Percentiles rank a stretch among this genome's conserved stretches.
Evolutionary conservation across 495 filamentous ascomycete genomes (phyloP).

Genomic region (Annulohypoxylon maeteangense): DNA sequence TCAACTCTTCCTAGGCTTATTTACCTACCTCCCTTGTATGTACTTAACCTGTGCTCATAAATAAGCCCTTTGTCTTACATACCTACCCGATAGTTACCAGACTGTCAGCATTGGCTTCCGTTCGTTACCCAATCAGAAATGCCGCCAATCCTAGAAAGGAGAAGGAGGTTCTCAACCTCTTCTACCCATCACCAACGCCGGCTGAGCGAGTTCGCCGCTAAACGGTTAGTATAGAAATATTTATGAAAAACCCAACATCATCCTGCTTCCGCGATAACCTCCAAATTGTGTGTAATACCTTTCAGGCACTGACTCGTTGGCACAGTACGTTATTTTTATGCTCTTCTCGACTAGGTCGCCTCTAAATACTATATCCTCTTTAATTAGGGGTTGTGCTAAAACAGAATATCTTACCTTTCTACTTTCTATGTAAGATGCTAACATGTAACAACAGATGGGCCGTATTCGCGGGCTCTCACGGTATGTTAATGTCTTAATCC

Average conservation of each 20-base stretch:
- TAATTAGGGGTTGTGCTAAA: not conserved
- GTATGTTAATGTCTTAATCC: conserved; percentile 45
- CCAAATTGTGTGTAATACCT: not conserved
- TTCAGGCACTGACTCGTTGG: conserved; percentile 7
- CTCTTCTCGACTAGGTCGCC: not conserved
- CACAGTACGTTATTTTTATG: conserved; percentile 20
- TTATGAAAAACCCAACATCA: not conserved
- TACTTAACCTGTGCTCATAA: not conserved
- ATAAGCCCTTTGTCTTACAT: not conserved
- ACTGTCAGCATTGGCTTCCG: conserved; percentile 10
- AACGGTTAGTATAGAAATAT: conserved; percentile 33
- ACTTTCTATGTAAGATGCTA: not conserved
- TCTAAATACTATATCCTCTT: not conserved
- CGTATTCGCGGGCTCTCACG: conserved; percentile 56
- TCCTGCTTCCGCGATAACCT: not conserved
- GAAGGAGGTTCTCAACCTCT: conserved; percentile 37
- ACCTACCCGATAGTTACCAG: conserved; percentile 3
- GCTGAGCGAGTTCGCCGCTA: conserved; percentile 37
- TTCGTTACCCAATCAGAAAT: conserved; percentile 17
- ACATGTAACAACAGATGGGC: conserved; percentile 49
- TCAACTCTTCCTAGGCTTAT: not conserved
- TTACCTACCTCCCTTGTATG: too few relatives aligned
- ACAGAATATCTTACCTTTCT: not conserved
- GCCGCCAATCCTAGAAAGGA: conserved; percentile 29
- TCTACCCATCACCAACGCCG: conserved; percentile 34